Evolutionary conservation across 2,329 filamentous ascomycete species (phyloP), one percentile per base, ranked within the genome.

Genomic region (Cladophialophora exuberans): DNA sequence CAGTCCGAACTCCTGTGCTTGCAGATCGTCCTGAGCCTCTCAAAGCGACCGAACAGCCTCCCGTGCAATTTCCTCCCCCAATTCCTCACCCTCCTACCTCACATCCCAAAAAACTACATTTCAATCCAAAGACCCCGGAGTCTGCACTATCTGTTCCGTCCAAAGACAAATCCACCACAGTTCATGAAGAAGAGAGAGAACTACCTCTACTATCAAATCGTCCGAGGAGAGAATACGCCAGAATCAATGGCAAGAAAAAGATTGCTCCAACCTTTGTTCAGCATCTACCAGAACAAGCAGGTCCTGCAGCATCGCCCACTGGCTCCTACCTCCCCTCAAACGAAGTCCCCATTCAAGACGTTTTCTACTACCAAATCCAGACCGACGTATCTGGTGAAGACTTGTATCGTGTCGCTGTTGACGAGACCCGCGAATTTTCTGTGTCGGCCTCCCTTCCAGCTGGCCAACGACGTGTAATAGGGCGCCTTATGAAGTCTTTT

Each of bases 301-400:
- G 39, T 10, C 35, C 35, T 26, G 9, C 7, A 9, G 20, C 43
- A 17, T 36, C 25, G 6, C 25, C 11, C 18, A 22, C 35, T 4
- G 28, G 33, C 22, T 11, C 49, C 5, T 78, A 77, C 59, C 68
- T 77, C 25, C 72, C 73, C 1, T 67, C 66, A 15, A 52, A 65
- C n/a, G 69, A 67, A 25, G 52, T 76, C n/a, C 60, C 66, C 20
- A 63, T 72, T 4, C 68, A 74, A 43, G 66, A 72, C 43, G 52
- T 79, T 4, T 79, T 79, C 62, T 79, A 78, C 53, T 56, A 70
- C 52, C 62, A 68, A 44, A 51, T 70, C 5, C 30, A 62, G 6
- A 43, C 56, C 23, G 60, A 61, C 20, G 66, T 69, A 25, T 56
- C 66, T 10, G 62, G 59, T n/a, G 54, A 67, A n/a, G 63, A 67